These are phyloP conservation scores for Mycena belliarum DNA, from an alignment of 768 basidiomycete genomes.

Conservation along the genomic window DNA sequence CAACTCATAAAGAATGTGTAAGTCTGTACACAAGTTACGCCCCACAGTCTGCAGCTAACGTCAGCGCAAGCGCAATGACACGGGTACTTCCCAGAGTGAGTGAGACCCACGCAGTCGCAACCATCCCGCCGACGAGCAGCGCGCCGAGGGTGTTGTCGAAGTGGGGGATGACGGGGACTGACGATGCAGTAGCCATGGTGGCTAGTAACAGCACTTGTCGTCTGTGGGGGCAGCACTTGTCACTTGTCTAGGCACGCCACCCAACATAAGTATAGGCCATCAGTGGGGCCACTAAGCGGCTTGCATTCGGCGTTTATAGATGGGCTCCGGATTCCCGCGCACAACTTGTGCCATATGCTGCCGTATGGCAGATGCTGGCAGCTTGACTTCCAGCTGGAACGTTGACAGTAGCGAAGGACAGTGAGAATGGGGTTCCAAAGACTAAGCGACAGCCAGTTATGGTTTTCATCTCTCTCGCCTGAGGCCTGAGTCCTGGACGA, in stretches of 20 bases:
- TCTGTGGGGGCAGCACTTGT: not conserved
- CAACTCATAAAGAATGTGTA: slow-evolving; percentile 49
- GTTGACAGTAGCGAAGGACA: not conserved
- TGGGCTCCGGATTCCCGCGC: not conserved
- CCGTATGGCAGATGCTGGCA: slow-evolving; percentile 1
- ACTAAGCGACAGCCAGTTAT: too few species aligned
- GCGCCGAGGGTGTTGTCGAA: slow-evolving; percentile 50
- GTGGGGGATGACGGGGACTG: slow-evolving; percentile 21
- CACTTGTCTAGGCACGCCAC: not conserved
- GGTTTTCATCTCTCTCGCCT: too few species aligned
- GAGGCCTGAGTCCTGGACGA: too few species aligned
- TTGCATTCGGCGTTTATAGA: not conserved
- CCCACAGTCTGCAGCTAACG: slow-evolving; percentile 50
- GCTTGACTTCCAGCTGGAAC: not conserved
- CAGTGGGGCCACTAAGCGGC: not conserved
- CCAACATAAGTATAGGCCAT: slow-evolving; percentile 9
- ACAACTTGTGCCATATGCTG: not conserved
- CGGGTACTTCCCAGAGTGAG: not conserved
- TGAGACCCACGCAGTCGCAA: slow-evolving; percentile 51
- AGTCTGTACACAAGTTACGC: slow-evolving; percentile 55
- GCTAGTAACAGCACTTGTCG: not conserved
- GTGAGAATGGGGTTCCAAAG: too few species aligned
- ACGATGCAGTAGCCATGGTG: not conserved
- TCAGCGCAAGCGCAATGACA: not conserved
- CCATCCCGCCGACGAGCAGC: slow-evolving; percentile 41